Evolutionary conservation across 106 monocot genomes (phyloP).

Genomic region (Apostasia shenzhenica): DNA sequence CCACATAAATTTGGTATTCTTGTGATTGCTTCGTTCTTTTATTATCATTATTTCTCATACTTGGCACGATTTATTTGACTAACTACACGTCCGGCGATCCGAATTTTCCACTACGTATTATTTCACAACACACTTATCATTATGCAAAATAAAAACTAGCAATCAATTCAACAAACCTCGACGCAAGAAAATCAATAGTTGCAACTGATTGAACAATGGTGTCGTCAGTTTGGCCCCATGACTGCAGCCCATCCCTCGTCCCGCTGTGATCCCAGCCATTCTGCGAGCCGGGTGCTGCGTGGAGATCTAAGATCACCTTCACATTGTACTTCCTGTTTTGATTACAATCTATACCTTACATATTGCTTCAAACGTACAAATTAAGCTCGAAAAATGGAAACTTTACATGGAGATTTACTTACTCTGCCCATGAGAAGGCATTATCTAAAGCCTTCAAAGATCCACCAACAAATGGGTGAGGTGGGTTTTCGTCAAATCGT

Average conservation of each 20-base stretch:
- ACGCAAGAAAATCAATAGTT: conserved; percentile 61
- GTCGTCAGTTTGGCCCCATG: conserved; percentile 50
- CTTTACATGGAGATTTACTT: conserved; percentile 6
- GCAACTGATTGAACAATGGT: conserved; percentile 41
- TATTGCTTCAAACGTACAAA: too few species aligned
- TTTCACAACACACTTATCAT: background rate
- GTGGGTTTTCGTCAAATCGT: conserved; percentile 50
- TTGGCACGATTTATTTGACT: too few species aligned
- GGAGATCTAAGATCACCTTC: conserved; percentile 50
- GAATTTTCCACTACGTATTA: too few species aligned
- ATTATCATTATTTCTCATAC: too few species aligned
- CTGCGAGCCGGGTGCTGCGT: conserved; percentile 45
- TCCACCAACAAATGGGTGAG: conserved; percentile 54
- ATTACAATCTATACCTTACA: too few species aligned
- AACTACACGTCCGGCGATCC: too few species aligned
- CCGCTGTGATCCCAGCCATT: conserved; percentile 60
- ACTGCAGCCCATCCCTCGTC: conserved; percentile 57
- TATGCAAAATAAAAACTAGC: background rate
- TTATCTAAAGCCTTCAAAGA: conserved; percentile 60
- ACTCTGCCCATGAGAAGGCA: conserved; percentile 81
- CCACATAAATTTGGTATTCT: too few species aligned
- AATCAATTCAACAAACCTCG: conserved; percentile 22
- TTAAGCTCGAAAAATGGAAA: background rate
- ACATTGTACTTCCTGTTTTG: conserved; percentile 29
- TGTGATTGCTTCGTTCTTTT: too few species aligned